Evolutionary conservation across 148 eudicot species (phyloP), one percentile per base, ranked within the genome.

Genomic region (Vaccinium macrocarpon): DNA sequence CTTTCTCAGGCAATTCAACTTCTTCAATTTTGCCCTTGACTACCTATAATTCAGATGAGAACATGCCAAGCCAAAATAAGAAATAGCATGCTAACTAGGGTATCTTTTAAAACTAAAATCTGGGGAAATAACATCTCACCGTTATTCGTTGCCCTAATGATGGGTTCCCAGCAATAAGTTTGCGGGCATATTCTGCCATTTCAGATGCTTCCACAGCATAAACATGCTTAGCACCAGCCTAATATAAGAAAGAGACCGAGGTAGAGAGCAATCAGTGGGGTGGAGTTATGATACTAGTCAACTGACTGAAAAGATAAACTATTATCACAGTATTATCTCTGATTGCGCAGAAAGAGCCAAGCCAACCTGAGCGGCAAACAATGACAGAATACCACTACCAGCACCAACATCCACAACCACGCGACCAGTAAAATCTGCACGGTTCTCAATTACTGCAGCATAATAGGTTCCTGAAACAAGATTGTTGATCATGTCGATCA

Each of bases 191-290:
- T 48, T 95, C 98, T 84, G 99, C 97, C 97, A 97, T 95, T 86
- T 97, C 99, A 86, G 99, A 97, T 80, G 99, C 99, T 86, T 97
- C 99, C 86, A 97, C 97, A 51, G 98, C 99, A 89, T 93, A 97
- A 79, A 97, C 99, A 86, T 97, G 99, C 83, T 88, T 97, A 86
- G 99, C 99, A 81, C 99, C 98, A 83, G 99, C 99, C 99, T 97
- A 79, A 71, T 57, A 82, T 76, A n/a, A 79, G 75, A 74, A 66
- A 72, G 32, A 29, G 25, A 83, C 18, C 16, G 18, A 12, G 38
- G 72, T 3, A 48, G 3, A 72, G 3, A 10, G 46, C 52, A 57
- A 82, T 70, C 55, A 83, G 68, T 12, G 76, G 2, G 0, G 0
- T 18, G 70, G 56, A 38, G 38, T 49, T 42, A 66, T 16, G 29